Evolutionary conservation across 257 asterid genomes (phyloP).

Genomic region (Ehretia macrophylla): DNA sequence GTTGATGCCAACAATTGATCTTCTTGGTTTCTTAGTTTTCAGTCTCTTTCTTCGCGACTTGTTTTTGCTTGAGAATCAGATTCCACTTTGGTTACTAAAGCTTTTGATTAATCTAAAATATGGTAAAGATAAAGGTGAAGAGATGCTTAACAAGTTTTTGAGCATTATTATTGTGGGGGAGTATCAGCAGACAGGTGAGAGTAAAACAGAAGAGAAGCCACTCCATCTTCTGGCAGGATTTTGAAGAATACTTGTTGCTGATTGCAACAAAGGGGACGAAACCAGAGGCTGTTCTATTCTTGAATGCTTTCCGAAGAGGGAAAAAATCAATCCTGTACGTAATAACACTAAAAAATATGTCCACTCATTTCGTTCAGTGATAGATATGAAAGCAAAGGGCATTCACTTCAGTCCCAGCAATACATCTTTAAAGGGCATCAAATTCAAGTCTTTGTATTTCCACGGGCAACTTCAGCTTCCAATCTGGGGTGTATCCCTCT

Average conservation of each 20-base stretch:
- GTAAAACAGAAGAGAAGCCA: neutral
- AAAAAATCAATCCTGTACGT: too few species aligned
- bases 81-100: constrained; percentile 13
- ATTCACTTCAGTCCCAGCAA: constrained; percentile 20
- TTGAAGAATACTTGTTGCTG: neutral
- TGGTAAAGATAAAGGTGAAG: neutral
- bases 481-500: neutral
- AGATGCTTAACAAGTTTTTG: neutral
- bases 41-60: neutral
- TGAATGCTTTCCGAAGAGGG: too few species aligned
- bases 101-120: neutral
- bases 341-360: neutral
- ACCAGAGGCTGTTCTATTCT: too few species aligned
- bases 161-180: neutral
- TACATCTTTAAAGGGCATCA: constrained; percentile 11
- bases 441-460: constrained; percentile 14
- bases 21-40: neutral
- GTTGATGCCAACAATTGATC: too few species aligned
- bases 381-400: constrained; percentile 35
- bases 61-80: constrained; percentile 28
- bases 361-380: constrained; percentile 15
- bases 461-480: constrained; percentile 23
- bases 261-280: too few species aligned
- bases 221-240: constrained; percentile 19
- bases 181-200: neutral